Conservation (phyloP, 352 stramenopile species). For the Phytophthora rubi region DNA sequence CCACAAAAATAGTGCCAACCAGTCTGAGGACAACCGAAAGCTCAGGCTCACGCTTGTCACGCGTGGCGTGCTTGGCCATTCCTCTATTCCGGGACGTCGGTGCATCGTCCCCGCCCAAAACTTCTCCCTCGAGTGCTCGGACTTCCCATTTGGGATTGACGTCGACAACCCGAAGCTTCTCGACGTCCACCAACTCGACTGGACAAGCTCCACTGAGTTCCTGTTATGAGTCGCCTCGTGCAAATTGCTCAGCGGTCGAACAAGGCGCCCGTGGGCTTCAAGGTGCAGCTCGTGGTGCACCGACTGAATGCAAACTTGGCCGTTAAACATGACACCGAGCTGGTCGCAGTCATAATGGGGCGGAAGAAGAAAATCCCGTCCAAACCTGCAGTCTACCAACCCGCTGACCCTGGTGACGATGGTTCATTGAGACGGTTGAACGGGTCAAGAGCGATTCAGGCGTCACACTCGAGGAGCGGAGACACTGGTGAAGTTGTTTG, state of each 20-base stretch:
- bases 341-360: slow-evolving; percentile 68
- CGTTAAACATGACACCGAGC: slow-evolving; percentile 54
- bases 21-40: slow-evolving; percentile 21
- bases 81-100: slow-evolving; percentile 30
- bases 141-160: slow-evolving; percentile 35
- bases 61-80: slow-evolving; percentile 1
- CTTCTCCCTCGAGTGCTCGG: slow-evolving; percentile 2
- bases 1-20: slow-evolving; percentile 34
- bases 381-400: slow-evolving; percentile 59
- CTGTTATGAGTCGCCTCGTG: slow-evolving; percentile 66
- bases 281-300: slow-evolving; percentile 75
- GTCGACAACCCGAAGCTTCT: slow-evolving; percentile 18
- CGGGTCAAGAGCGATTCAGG: slow-evolving; percentile 31
- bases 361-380: slow-evolving; percentile 76
- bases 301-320: slow-evolving; percentile 63
- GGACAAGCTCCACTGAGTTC: slow-evolving; percentile 6
- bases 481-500: slow-evolving; percentile 67
- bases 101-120: slow-evolving; percentile 19
- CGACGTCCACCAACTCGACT: slow-evolving; percentile 1
- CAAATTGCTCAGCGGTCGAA: slow-evolving; percentile 67
- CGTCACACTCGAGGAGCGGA: slow-evolving; percentile 30
- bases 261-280: slow-evolving; percentile 68
- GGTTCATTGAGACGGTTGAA: slow-evolving; percentile 37
- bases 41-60: slow-evolving; percentile 10
- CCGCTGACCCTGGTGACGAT: slow-evolving; percentile 33